phyloP scores from a whole-genome alignment of 257 asterid species.

The Solanum peruvianum region DNA sequence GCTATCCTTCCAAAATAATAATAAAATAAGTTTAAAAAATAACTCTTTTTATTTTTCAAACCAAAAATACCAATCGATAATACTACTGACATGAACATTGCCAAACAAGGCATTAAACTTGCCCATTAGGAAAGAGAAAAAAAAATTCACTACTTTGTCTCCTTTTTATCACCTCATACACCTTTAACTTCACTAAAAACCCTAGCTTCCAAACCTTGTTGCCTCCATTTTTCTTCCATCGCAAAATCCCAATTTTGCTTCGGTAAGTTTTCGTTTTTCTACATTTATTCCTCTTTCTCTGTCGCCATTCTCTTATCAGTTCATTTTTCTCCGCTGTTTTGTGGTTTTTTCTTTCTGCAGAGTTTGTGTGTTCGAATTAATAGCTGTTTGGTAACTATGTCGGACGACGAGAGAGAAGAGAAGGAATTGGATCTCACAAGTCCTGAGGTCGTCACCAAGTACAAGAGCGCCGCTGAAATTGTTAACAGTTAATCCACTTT shows the following conservation, averaged over 20 bases:
- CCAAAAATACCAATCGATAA: background rate
- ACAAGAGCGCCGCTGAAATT: slow-evolving; percentile 88
- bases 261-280: background rate
- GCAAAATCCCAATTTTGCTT: background rate
- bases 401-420: slow-evolving; percentile 96
- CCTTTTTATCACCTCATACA: background rate
- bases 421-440: slow-evolving; percentile 79
- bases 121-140: background rate
- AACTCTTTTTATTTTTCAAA: background rate
- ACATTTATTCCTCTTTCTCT: background rate
- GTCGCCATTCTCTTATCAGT: background rate
- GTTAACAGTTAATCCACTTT: slow-evolving; percentile 43
- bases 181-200: background rate
- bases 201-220: slow-evolving; percentile 20
- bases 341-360: background rate
- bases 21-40: background rate
- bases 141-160: background rate
- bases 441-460: slow-evolving; percentile 88
- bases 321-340: background rate
- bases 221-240: background rate
- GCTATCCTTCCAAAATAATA: background rate
- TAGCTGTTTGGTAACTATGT: slow-evolving; percentile 28
- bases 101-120: background rate
- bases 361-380: background rate
- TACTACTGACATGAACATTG: background rate